Evolutionary conservation across 2,329 filamentous ascomycete species (phyloP).

Genomic region (Fonsecaea erecta): DNA sequence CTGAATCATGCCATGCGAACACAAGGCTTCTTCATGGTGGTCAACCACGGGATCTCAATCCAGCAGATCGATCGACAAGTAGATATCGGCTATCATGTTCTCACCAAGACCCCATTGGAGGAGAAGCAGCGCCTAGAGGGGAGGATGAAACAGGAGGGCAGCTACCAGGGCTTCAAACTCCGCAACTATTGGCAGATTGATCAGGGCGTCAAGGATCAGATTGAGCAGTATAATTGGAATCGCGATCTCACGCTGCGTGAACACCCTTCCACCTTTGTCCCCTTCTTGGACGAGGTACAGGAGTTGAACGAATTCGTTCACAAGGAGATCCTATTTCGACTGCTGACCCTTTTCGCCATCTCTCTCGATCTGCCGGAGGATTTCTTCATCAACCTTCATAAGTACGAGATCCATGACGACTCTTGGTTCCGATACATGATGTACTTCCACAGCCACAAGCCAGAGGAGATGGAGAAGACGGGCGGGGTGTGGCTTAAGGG

Average conservation of each 20-base stretch:
- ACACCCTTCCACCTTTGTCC: conserved; percentile 35
- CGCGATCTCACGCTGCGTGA: conserved; percentile 2
- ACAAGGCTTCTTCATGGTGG: conserved; percentile 64
- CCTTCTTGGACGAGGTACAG: conserved; percentile 62
- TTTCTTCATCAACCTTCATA: conserved; percentile 61
- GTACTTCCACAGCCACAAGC: conserved; percentile 54
- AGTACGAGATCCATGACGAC: conserved; percentile 63
- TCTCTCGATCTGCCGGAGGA: conserved; percentile 65
- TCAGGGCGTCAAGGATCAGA: conserved; percentile 5
- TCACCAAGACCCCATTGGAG: conserved; percentile 60
- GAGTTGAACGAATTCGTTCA: conserved; percentile 49
- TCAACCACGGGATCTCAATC: conserved; percentile 65
- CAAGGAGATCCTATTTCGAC: conserved; percentile 27
- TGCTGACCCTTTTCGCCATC: conserved; percentile 65
- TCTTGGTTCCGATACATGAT: conserved; percentile 67
- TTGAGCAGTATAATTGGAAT: conserved; percentile 14
- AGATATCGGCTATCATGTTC: conserved; percentile 63
- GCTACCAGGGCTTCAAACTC: conserved; percentile 63
- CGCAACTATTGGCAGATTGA: conserved; percentile 44
- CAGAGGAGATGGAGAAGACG: conserved; percentile 49
- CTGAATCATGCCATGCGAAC: conserved; percentile 8
- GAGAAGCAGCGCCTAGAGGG: conserved; percentile 59
- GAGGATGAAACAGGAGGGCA: conserved; percentile 55
- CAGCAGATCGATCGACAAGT: conserved; percentile 66
- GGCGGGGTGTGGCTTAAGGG: conserved; percentile 54